Conservation (phyloP, 2,329 filamentous ascomycete species). For the Aspergillus sp. region DNA sequence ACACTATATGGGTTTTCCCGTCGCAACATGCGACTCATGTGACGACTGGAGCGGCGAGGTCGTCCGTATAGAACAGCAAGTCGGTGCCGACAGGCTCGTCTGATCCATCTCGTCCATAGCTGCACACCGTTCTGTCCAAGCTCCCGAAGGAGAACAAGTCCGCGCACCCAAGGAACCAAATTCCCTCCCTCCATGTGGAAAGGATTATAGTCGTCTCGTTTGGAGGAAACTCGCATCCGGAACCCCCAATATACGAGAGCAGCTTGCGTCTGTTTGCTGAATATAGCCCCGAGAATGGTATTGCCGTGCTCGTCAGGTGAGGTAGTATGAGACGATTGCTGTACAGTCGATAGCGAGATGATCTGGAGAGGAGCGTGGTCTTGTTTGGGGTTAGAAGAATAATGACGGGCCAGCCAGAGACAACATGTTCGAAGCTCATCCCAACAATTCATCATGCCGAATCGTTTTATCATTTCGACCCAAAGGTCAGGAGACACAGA, state of each 20-base stretch:
- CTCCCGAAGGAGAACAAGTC: slow-evolving; percentile 42
- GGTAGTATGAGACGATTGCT: neutral
- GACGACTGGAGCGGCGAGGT: slow-evolving; percentile 31
- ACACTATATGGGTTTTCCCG: slow-evolving; percentile 38
- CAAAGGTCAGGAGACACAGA: slow-evolving; percentile 51
- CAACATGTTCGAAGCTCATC: slow-evolving; percentile 55
- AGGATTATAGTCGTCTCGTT: slow-evolving; percentile 23
- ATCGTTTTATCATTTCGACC: slow-evolving; percentile 61
- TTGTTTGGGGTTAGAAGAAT: slow-evolving; percentile 27
- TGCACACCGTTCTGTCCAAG: slow-evolving; percentile 40
- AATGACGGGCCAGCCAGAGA: slow-evolving; percentile 53
- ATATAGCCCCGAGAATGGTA: slow-evolving; percentile 43
- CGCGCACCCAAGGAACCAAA: slow-evolving; percentile 44
- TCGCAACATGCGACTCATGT: slow-evolving; percentile 40
- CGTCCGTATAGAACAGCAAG: slow-evolving; percentile 41
- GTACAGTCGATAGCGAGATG: slow-evolving; percentile 9
- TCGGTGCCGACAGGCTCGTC: slow-evolving; percentile 38
- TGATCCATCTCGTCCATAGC: slow-evolving; percentile 33
- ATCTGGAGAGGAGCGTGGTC: slow-evolving; percentile 14
- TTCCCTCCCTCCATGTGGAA: slow-evolving; percentile 22
- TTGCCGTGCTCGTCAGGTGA: slow-evolving; percentile 17
- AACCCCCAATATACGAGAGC: slow-evolving; percentile 56
- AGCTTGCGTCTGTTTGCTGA: slow-evolving; percentile 46
- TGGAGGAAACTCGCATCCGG: slow-evolving; percentile 30
- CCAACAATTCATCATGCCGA: slow-evolving; percentile 59